Conservation (phyloP, 2,329 filamentous ascomycete genomes). For the Colletotrichum cuscutae region DNA sequence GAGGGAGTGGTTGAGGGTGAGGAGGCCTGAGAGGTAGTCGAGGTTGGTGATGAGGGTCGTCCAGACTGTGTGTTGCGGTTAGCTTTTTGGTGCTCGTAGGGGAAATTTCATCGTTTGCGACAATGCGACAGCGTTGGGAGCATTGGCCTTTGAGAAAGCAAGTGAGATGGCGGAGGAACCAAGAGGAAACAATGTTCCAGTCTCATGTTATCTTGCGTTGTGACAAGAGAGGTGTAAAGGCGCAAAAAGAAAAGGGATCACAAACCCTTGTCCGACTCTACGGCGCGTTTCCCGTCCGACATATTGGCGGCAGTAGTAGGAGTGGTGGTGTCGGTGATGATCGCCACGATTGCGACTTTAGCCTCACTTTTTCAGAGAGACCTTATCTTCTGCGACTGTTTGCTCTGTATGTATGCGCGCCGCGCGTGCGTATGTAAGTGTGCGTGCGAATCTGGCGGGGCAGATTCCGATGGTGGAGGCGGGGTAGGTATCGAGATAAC, state of each 20-base stretch:
- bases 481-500: constrained; percentile 16
- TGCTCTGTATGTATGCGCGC: neutral
- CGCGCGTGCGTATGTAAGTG: constrained; percentile 4
- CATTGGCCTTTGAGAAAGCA: neutral
- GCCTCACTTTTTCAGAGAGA: neutral
- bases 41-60: constrained; percentile 88
- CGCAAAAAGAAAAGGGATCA: neutral
- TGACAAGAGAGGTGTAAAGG: neutral
- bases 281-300: constrained; percentile 42
- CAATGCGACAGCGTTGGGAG: neutral
- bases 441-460: constrained; percentile 14
- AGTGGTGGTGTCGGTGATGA: neutral
- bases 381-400: constrained; percentile 2
- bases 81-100: neutral
- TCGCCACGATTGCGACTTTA: neutral
- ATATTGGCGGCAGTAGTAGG: constrained; percentile 12
- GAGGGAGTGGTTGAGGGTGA: constrained; percentile 84
- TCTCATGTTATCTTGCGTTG: neutral
- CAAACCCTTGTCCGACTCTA: constrained; percentile 53
- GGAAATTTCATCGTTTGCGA: neutral
- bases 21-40: constrained; percentile 82
- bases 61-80: constrained; percentile 70
- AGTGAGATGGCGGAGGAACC: neutral
- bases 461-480: constrained; percentile 30
- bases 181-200: neutral